These are phyloP conservation scores for Colletotrichum horii DNA, from an alignment of 2,329 filamentous ascomycete species.

Conservation along the genomic window DNA sequence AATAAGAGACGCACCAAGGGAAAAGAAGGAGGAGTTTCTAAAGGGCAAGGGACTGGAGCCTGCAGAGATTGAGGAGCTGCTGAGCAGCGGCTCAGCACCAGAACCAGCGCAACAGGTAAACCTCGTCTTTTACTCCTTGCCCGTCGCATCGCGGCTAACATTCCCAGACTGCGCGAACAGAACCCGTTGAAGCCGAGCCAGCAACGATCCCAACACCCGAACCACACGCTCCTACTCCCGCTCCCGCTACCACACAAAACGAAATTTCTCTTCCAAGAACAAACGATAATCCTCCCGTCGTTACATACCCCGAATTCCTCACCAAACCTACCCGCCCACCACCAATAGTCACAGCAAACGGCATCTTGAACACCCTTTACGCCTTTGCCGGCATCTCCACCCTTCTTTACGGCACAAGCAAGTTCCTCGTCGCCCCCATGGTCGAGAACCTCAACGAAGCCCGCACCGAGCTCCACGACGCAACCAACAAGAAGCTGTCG, in stretches of 20 bases:
- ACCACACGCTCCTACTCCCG: neutral
- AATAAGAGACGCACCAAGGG: constrained; percentile 70
- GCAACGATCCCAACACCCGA: neutral
- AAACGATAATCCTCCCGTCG: constrained; percentile 60
- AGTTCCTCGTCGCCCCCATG: constrained; percentile 71
- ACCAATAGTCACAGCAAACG: constrained; percentile 65
- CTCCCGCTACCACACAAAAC: neutral
- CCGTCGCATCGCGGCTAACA: neutral
- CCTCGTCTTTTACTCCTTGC: neutral
- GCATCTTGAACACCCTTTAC: constrained; percentile 65
- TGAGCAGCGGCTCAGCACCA: constrained; percentile 42
- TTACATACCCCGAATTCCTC: constrained; percentile 75
- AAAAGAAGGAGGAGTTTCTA: constrained; percentile 79
- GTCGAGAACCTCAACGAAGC: constrained; percentile 56
- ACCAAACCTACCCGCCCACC: constrained; percentile 59
- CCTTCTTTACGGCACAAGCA: constrained; percentile 73
- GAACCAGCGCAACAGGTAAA: neutral
- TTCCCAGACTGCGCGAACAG: neutral
- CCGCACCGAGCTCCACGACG: constrained; percentile 57
- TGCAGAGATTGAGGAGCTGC: constrained; percentile 71
- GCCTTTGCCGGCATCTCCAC: constrained; percentile 63
- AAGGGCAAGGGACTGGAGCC: constrained; percentile 75
- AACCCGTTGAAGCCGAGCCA: constrained; percentile 2
- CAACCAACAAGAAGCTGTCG: constrained; percentile 49
- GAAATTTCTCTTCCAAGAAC: constrained; percentile 18